Evolutionary conservation across 169 alveolate genomes (phyloP), one percentile per base, ranked within the genome.

Genomic region (Plasmodium berghei): DNA sequence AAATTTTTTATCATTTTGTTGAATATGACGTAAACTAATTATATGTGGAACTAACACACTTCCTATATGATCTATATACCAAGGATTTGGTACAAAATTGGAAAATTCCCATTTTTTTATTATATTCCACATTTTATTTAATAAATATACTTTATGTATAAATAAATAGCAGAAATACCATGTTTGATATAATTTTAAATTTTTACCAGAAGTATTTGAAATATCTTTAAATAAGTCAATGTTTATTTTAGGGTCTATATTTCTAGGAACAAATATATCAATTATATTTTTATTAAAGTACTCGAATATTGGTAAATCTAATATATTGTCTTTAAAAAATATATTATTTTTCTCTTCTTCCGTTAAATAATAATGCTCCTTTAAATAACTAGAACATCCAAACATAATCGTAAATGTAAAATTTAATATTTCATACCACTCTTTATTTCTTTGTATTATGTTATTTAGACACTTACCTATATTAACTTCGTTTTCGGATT

Each of bases 221-320:
- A 80, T 49, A 48, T 80, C 90, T 18, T 80, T 54, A 12, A 49
- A n/a, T 61, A 80, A 40, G 26, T 80, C 90, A 20, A 80, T 66
- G 14, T 80, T 61, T 54, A 80, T 16, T 52, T 80, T 55, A 1
- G 64, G 28, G 9, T 64, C 71, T 9, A 66, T 24, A 61, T 80
- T 26, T 6, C 18, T 12, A 8, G 90, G 90, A 42, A 80, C 4
- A 80, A 64, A 80, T 34, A 66, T 20, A 45, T 80, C 90, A 14
- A 80, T 52, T 8, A 64, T 49, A 24, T 80, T 67, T 40, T 55
- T 10, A 59, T 80, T 40, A 5, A 80, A 59, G 46, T 34, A 80
- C 3, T 80, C 83, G 55, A 80, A 80, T 66, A 80, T 80, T 45
- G 90, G 90, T 64, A 80, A 80, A 80, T 80, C 90, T 34, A 64